These are phyloP conservation scores for Metarhizium anisopliae DNA, from an alignment of 2,329 filamentous ascomycete genomes.

Conservation along the genomic window DNA sequence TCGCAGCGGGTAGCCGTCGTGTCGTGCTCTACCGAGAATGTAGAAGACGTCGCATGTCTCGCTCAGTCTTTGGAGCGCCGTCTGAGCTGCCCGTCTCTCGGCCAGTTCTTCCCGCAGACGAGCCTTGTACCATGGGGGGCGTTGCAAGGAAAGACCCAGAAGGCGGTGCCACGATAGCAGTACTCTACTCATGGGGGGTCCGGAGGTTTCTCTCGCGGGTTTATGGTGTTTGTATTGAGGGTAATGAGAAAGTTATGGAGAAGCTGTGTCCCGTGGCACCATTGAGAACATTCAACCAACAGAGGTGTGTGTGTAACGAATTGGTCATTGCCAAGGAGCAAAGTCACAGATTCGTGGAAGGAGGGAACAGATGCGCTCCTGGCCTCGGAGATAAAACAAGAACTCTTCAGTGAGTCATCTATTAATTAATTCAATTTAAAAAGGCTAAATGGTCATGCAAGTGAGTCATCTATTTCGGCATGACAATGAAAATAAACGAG, in stretches of 20 bases:
- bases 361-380: too few species aligned
- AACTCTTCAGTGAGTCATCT: too few species aligned
- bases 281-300: too few species aligned
- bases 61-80: slow-evolving; percentile 25
- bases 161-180: slow-evolving; percentile 9
- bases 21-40: slow-evolving; percentile 26
- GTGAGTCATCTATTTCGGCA: too few species aligned
- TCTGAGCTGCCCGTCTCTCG: slow-evolving; percentile 24
- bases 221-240: background rate
- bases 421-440: too few species aligned
- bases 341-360: too few species aligned
- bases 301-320: too few species aligned
- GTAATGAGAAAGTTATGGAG: background rate
- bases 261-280: too few species aligned
- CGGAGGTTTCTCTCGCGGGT: background rate
- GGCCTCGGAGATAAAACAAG: too few species aligned
- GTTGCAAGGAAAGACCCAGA: slow-evolving; percentile 21
- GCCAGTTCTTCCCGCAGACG: slow-evolving; percentile 28
- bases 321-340: too few species aligned
- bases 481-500: too few species aligned
- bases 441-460: too few species aligned
- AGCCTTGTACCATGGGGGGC: slow-evolving; percentile 28
- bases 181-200: background rate
- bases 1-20: slow-evolving; percentile 27
- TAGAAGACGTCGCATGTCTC: slow-evolving; percentile 36